Evolutionary conservation across 2,329 filamentous ascomycete species (phyloP).

Genomic region (Apiospora pterosperma): DNA sequence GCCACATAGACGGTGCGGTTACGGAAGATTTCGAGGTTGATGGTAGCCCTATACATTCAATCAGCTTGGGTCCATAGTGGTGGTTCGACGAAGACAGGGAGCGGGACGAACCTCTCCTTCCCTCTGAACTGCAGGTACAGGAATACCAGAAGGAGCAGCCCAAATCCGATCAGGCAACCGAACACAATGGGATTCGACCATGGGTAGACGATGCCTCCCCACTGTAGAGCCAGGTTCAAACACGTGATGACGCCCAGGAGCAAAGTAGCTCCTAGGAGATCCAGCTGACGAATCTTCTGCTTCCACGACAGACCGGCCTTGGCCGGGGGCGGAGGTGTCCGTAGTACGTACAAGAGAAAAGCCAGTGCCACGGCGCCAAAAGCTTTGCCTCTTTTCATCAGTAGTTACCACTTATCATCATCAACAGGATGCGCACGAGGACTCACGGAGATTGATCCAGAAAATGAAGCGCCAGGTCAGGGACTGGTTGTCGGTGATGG

Average conservation of each 20-base stretch:
- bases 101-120: not conserved
- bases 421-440: not conserved
- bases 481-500: constrained; percentile 8
- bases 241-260: not conserved
- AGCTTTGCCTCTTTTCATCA: no score
- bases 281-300: not conserved
- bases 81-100: not conserved
- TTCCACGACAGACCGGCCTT: not conserved
- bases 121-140: not conserved
- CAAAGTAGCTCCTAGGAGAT: not conserved
- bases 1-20: constrained; percentile 8
- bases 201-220: not conserved
- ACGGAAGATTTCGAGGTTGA: constrained; percentile 4
- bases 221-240: not conserved
- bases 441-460: constrained; percentile 5
- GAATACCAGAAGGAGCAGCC: not conserved
- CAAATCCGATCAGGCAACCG: not conserved
- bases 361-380: not conserved
- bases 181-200: not conserved
- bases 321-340: not conserved
- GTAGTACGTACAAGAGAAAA: not conserved
- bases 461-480: constrained; percentile 7
- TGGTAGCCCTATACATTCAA: not conserved
- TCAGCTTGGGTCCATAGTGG: not conserved
- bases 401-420: not conserved